phyloP scores from a whole-genome alignment of 73 alveolate genomes.

The Paramecium sonneborni region DNA sequence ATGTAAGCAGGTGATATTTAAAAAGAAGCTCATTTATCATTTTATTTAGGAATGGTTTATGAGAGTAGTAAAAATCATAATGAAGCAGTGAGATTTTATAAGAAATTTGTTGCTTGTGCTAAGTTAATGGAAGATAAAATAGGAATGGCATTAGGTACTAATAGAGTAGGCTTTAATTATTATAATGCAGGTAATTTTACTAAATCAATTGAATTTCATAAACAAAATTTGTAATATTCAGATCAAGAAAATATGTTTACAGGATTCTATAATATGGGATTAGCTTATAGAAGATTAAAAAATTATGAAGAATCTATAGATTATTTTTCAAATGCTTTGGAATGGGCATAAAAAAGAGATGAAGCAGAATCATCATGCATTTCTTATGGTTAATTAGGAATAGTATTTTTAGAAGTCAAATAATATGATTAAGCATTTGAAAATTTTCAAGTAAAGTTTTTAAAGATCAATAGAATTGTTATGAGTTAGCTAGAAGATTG shows the following conservation, averaged over 20 bases:
- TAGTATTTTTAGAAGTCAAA: background rate
- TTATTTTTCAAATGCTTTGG: background rate
- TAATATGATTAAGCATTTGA: slow-evolving; percentile 20
- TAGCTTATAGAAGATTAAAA: slow-evolving; percentile 63
- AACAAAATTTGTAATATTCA: slow-evolving; percentile 89
- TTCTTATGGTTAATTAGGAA: background rate
- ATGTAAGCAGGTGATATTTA: slow-evolving; percentile 95
- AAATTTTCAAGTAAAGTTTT: background rate
- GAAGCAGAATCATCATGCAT: slow-evolving; percentile 40
- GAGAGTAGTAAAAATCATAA: slow-evolving; percentile 91
- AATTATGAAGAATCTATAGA: slow-evolving; percentile 15
- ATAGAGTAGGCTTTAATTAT: slow-evolving; percentile 95
- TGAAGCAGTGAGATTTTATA: slow-evolving; percentile 91
- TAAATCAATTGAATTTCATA: slow-evolving; percentile 92
- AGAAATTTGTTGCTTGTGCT: slow-evolving; percentile 96
- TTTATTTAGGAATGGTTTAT: slow-evolving; percentile 93
- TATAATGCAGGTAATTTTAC: slow-evolving; percentile 88
- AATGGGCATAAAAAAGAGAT: slow-evolving; percentile 21
- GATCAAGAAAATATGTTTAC: slow-evolving; percentile 96
- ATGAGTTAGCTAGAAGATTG: slow-evolving; percentile 54
- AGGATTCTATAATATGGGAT: slow-evolving; percentile 95
- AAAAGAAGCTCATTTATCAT: slow-evolving; percentile 99
- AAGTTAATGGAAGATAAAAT: slow-evolving; percentile 97
- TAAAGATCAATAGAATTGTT: slow-evolving; percentile 11
- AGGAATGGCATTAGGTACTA: slow-evolving; percentile 97